Conservation (phyloP, 495 filamentous ascomycete genomes). For the Trichocladium uniseriatum region DNA sequence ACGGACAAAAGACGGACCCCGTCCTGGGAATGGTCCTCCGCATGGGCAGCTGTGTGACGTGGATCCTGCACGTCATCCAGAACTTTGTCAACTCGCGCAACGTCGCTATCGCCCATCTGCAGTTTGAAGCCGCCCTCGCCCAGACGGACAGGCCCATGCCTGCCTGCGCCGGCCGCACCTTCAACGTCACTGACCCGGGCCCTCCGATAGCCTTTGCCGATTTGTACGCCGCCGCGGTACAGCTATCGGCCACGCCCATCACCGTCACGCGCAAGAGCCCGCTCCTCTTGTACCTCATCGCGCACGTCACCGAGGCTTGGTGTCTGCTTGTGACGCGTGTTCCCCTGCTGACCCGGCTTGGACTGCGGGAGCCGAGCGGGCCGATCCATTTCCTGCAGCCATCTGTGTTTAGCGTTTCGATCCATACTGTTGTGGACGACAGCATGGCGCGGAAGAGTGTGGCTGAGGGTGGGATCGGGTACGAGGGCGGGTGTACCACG, state of each 20-base stretch:
- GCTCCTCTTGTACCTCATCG: conserved; percentile 36
- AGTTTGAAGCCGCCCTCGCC: conserved; percentile 46
- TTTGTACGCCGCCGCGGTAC: conserved; percentile 19
- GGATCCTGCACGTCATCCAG: conserved; percentile 42
- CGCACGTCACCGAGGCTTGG: conserved; percentile 41
- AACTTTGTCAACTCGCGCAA: conserved; percentile 49
- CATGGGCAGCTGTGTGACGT: conserved; percentile 27
- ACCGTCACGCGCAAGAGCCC: conserved; percentile 29
- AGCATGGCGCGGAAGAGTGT: conserved; percentile 35
- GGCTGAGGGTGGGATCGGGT: conserved; percentile 46
- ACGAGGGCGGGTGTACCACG: conserved; percentile 33
- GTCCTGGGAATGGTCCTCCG: conserved; percentile 24
- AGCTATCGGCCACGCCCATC: conserved; percentile 22
- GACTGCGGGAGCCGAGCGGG: conserved; percentile 27
- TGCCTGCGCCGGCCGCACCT: conserved; percentile 34
- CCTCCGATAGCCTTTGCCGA: conserved; percentile 28
- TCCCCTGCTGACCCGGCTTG: conserved; percentile 27
- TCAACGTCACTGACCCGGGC: conserved; percentile 32
- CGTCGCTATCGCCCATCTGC: conserved; percentile 47
- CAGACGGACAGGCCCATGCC: conserved; percentile 20
- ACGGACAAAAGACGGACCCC: conserved; percentile 41
- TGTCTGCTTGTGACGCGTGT: conserved; percentile 20
- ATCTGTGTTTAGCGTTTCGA: conserved; percentile 35
- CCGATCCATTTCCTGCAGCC: conserved; percentile 42
- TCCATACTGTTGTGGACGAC: conserved; percentile 41